Evolutionary conservation across 169 alveolate species (phyloP).

Genomic region (Pseudocohnilembus persalinus): DNA sequence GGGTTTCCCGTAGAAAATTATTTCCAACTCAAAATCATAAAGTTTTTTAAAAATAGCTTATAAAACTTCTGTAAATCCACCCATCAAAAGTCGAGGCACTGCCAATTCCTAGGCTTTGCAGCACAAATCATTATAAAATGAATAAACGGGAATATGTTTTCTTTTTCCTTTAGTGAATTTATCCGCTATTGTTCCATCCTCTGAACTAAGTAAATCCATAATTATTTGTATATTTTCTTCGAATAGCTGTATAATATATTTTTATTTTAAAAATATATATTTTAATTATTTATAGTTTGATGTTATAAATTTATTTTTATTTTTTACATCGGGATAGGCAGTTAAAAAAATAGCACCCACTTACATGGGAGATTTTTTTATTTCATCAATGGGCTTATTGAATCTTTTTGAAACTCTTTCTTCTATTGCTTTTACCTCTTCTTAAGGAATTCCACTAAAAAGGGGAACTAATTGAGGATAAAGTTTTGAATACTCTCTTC

Average conservation of each 20-base stretch:
- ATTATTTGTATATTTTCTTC: background rate
- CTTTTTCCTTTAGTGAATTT: background rate
- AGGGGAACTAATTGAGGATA: conserved; percentile 10
- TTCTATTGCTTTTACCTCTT: background rate
- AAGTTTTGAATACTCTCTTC: background rate
- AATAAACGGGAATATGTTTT: conserved; percentile 11
- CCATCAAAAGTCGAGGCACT: conserved; percentile 5
- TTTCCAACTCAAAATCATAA: background rate
- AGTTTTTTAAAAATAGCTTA: background rate
- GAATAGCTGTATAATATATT: background rate
- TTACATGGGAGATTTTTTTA: background rate
- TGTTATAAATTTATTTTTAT: too few relatives aligned
- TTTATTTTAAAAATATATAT: too few relatives aligned
- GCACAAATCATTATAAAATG: background rate
- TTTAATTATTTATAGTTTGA: too few relatives aligned
- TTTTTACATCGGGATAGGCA: background rate
- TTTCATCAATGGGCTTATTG: background rate
- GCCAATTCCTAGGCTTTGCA: conserved; percentile 10
- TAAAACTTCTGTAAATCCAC: background rate
- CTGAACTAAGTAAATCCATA: conserved; percentile 2
- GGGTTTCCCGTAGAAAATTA: conserved; percentile 4
- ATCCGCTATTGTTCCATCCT: conserved; percentile 6
- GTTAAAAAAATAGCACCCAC: conserved; percentile 8
- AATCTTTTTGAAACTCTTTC: conserved; percentile 1
- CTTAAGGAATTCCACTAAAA: background rate